phyloP scores from a whole-genome alignment of 305 asterid species.

The Plantago rigida region DNA sequence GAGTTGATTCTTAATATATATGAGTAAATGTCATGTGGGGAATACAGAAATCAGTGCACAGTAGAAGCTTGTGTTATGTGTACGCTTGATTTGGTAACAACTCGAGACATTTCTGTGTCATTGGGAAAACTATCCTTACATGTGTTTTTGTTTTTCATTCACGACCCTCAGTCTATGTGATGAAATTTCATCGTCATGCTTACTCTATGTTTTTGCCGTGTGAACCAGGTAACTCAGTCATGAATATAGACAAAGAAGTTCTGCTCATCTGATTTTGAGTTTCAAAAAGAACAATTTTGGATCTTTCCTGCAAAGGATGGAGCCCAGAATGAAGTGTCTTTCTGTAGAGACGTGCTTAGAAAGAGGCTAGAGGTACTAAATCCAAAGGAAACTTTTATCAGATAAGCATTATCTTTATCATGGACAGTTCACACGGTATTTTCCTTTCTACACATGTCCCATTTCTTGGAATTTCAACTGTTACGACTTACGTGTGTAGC shows the following conservation, averaged over 20 bases:
- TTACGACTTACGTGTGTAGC: neutral
- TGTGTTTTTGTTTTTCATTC: no score
- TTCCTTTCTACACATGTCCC: neutral
- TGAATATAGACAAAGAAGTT: neutral
- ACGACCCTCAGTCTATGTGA: neutral
- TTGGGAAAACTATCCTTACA: no score
- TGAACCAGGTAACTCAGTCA: constrained; percentile 1
- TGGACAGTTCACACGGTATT: neutral
- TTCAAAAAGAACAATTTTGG: neutral
- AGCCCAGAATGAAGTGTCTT: constrained; percentile 3
- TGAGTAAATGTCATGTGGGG: no score
- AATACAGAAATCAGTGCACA: neutral
- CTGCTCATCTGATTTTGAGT: neutral
- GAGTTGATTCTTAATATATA: no score
- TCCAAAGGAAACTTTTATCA: neutral
- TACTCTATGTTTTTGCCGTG: neutral
- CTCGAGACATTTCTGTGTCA: no score
- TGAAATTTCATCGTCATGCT: neutral
- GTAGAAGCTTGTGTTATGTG: neutral
- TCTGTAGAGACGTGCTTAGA: neutral
- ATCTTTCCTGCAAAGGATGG: neutral
- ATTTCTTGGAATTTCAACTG: neutral
- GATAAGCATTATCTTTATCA: neutral
- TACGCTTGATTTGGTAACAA: neutral
- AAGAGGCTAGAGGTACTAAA: neutral